Conservation (phyloP, 2,329 filamentous ascomycete species). For the Trichoderma afroharzianum region DNA sequence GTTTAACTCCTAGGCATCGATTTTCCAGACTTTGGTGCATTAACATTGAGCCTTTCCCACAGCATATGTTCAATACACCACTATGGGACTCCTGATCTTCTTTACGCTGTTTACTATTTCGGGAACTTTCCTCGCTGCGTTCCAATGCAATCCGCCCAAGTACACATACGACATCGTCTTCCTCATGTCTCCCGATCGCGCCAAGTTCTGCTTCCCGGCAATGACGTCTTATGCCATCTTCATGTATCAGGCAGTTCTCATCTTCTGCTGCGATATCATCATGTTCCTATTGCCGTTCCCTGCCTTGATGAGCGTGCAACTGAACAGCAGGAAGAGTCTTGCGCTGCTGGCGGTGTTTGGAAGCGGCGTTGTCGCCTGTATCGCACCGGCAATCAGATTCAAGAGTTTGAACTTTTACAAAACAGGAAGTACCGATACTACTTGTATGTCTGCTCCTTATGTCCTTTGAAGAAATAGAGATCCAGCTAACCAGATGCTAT, state of each 20-base stretch:
- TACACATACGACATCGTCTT: constrained; percentile 1
- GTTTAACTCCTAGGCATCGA: neutral
- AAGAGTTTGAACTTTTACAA: constrained; percentile 5
- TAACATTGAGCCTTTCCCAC: neutral
- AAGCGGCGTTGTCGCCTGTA: neutral
- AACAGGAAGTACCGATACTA: neutral
- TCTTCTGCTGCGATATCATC: neutral
- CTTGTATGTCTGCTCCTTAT: neutral
- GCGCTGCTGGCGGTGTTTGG: neutral
- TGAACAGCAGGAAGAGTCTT: neutral
- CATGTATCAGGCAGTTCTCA: neutral
- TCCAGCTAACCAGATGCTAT: neutral
- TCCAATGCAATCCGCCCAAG: constrained; percentile 1
- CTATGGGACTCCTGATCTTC: neutral
- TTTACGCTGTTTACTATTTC: neutral
- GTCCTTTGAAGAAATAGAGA: no score
- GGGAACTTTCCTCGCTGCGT: neutral
- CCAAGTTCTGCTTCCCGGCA: neutral
- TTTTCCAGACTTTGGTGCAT: no score
- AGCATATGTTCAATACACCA: neutral
- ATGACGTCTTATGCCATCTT: neutral
- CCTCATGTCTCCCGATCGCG: neutral
- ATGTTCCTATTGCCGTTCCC: neutral
- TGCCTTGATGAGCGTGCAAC: neutral
- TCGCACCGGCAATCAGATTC: neutral